Percentiles rank a stretch among this genome's conserved stretches.
These are phyloP conservation scores for Cladosporium velox DNA, from an alignment of 2,329 filamentous ascomycete species.

Conservation along the genomic window DNA sequence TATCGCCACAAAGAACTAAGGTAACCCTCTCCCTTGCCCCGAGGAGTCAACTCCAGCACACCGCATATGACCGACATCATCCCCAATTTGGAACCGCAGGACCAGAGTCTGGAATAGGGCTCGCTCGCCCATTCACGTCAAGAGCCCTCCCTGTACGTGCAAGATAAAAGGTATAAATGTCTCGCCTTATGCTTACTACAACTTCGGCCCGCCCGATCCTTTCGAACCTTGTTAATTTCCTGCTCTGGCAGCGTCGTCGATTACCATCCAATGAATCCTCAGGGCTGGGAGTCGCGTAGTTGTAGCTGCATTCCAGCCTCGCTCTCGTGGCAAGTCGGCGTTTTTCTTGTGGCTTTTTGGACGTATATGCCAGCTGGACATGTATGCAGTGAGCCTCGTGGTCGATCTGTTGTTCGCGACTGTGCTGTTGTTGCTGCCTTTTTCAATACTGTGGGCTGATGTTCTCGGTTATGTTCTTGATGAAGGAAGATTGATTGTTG, in stretches of 20 bases:
- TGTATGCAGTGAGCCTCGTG: neutral
- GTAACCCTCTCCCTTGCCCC: neutral
- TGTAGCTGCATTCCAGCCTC: neutral
- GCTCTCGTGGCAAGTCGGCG: neutral
- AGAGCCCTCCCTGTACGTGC: too few relatives aligned
- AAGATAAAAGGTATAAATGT: neutral
- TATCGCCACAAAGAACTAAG: neutral
- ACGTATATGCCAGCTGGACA: too few relatives aligned
- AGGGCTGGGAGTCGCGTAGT: neutral
- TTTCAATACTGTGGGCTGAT: conserved; percentile 1
- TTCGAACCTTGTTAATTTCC: neutral
- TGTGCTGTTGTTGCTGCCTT: neutral
- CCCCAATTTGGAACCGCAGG: neutral
- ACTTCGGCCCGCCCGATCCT: neutral
- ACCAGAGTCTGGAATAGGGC: neutral
- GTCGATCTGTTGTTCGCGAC: neutral
- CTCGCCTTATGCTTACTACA: neutral
- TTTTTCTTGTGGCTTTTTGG: neutral
- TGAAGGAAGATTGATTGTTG: neutral
- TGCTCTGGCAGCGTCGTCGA: neutral
- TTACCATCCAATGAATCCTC: neutral
- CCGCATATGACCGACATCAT: neutral
- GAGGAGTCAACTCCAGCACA: neutral
- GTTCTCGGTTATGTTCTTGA: neutral
- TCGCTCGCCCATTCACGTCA: neutral